Conservation (phyloP, 805 yeast species). For the Kuraishia ogatae region DNA sequence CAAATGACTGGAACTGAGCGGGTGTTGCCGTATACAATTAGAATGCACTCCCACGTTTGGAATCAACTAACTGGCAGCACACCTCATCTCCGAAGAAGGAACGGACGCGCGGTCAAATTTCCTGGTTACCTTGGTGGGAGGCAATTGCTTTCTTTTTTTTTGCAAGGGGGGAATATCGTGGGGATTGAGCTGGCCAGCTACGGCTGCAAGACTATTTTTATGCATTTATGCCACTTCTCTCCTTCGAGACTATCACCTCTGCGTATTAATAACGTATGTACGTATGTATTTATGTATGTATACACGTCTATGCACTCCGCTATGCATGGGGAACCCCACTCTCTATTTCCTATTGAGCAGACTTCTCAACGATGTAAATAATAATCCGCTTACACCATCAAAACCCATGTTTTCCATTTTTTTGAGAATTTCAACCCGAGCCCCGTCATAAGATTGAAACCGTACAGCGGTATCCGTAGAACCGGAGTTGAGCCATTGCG, state of each 20-base stretch:
- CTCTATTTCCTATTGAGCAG: conserved; percentile 20
- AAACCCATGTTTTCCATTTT: conserved; percentile 34
- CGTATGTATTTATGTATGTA: background rate
- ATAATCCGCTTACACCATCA: conserved; percentile 36
- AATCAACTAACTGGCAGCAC: background rate
- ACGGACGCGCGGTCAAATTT: too few species aligned
- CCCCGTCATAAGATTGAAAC: conserved; percentile 28
- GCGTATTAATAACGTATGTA: too few species aligned
- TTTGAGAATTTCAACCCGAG: conserved; percentile 35
- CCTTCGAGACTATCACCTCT: too few species aligned
- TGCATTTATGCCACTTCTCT: too few species aligned
- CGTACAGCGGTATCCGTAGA: background rate
- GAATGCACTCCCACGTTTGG: background rate
- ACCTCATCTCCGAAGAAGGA: background rate
- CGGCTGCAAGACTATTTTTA: too few species aligned
- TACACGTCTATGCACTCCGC: background rate
- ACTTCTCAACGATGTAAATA: conserved; percentile 47
- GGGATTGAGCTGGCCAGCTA: background rate
- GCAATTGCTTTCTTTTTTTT: background rate
- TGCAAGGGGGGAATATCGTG: too few species aligned
- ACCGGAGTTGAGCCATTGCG: conserved; percentile 9
- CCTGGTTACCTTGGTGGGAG: background rate
- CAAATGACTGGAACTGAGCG: background rate
- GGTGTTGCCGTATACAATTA: background rate
- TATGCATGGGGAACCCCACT: background rate